These are phyloP conservation scores for Graphilbum ipis-grandicollis DNA, from an alignment of 2,329 filamentous ascomycete genomes.

Conservation along the genomic window DNA sequence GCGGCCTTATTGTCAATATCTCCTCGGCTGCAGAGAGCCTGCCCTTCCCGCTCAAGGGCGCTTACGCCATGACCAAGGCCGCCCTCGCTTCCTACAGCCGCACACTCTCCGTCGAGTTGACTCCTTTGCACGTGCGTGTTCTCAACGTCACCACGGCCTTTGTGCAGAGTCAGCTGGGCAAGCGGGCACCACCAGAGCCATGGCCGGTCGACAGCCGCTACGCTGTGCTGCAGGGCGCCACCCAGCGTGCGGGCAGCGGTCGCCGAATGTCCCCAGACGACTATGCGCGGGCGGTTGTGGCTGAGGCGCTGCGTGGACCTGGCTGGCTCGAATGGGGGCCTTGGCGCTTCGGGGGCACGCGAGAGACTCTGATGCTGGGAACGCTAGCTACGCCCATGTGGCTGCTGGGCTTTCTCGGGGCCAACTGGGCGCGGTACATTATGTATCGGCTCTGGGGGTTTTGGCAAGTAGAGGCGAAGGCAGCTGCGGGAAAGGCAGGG, in stretches of 20 bases:
- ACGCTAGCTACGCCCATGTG: slow-evolving; percentile 6
- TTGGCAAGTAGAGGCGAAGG: no score
- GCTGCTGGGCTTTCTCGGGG: slow-evolving; percentile 8
- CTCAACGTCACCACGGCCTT: slow-evolving; percentile 32
- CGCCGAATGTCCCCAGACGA: slow-evolving; percentile 11
- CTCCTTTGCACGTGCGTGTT: slow-evolving; percentile 34
- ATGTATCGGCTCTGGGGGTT: slow-evolving; percentile 8
- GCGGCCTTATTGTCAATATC: slow-evolving; percentile 36
- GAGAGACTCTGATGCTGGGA: slow-evolving; percentile 8
- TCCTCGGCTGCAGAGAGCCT: slow-evolving; percentile 31
- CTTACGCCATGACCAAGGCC: slow-evolving; percentile 37
- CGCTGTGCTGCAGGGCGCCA: slow-evolving; percentile 16
- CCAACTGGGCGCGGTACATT: slow-evolving; percentile 7
- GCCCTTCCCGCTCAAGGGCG: slow-evolving; percentile 32
- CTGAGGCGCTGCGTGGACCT: slow-evolving; percentile 4
- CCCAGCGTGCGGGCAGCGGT: slow-evolving; percentile 11
- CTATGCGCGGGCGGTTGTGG: slow-evolving; percentile 10
- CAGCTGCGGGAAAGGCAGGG: background rate
- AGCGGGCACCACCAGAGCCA: slow-evolving; percentile 22
- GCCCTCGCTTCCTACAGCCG: slow-evolving; percentile 35
- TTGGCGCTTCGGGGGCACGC: slow-evolving; percentile 7
- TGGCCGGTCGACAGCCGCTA: slow-evolving; percentile 30
- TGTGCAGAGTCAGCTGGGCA: slow-evolving; percentile 26
- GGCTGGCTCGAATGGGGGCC: slow-evolving; percentile 8
- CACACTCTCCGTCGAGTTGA: slow-evolving; percentile 32